Conservation (phyloP, 2,329 filamentous ascomycete genomes). For the Pleoardoris graminearum region DNA sequence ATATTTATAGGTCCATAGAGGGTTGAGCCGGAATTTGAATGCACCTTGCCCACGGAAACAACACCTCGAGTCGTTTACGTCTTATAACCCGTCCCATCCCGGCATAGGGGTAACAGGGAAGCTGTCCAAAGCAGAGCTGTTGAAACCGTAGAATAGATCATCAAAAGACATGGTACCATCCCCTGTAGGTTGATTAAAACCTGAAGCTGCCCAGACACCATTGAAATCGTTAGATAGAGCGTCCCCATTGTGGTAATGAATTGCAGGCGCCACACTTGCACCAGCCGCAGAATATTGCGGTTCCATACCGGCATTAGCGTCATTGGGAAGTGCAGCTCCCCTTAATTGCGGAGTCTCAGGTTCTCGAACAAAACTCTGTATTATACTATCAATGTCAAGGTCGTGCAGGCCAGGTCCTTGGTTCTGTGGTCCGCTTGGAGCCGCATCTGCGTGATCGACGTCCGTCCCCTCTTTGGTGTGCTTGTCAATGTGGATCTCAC, state of each 20-base stretch:
- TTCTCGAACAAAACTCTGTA: slow-evolving; percentile 48
- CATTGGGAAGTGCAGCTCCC: slow-evolving; percentile 11
- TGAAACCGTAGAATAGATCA: slow-evolving; percentile 32
- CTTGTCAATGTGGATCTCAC: slow-evolving; percentile 24
- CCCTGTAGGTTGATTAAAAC: slow-evolving; percentile 16
- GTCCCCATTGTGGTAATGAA: slow-evolving; percentile 1
- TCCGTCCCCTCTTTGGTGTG: slow-evolving; percentile 3
- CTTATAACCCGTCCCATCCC: slow-evolving; percentile 21
- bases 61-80: no score
- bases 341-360: slow-evolving; percentile 23
- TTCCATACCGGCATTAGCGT: slow-evolving; percentile 9
- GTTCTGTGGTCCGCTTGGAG: slow-evolving; percentile 14
- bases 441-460: slow-evolving; percentile 10
- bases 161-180: slow-evolving; percentile 25
- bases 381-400: slow-evolving; percentile 50
- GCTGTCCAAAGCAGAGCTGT: slow-evolving; percentile 30
- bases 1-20: no score
- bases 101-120: slow-evolving; percentile 19
- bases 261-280: background rate
- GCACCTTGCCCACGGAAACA: no score
- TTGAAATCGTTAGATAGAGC: slow-evolving; percentile 16
- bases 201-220: slow-evolving; percentile 15
- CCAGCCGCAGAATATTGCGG: slow-evolving; percentile 6
- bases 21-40: no score
- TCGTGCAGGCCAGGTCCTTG: slow-evolving; percentile 31